These are phyloP conservation scores for Exophiala aquamarina DNA, from an alignment of 2,329 filamentous ascomycete genomes.

Conservation along the genomic window DNA sequence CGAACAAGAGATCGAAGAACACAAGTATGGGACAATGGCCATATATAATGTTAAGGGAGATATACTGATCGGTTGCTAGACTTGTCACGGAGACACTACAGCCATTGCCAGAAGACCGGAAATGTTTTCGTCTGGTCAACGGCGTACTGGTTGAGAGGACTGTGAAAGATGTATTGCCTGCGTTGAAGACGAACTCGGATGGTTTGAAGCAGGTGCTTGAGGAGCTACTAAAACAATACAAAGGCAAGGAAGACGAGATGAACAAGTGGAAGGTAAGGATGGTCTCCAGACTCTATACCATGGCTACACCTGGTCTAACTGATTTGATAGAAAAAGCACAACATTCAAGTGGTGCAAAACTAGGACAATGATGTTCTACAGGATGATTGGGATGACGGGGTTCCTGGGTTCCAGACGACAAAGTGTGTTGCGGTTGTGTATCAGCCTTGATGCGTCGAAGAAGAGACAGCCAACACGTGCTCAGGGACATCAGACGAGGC, in stretches of 20 bases:
- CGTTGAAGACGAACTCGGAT: constrained; percentile 89
- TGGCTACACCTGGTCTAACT: constrained; percentile 3
- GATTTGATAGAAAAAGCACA: constrained; percentile 47
- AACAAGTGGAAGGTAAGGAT: constrained; percentile 92
- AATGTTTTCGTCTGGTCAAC: constrained; percentile 99
- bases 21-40: constrained; percentile 69
- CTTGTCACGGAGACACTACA: constrained; percentile 90
- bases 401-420: too few relatives aligned
- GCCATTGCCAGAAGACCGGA: constrained; percentile 79
- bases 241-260: constrained; percentile 88
- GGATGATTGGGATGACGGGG: too few relatives aligned
- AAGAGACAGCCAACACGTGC: too few relatives aligned
- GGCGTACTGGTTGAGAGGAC: constrained; percentile 93
- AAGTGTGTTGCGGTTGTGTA: too few relatives aligned
- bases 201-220: constrained; percentile 92
- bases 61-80: constrained; percentile 38
- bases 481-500: too few relatives aligned
- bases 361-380: not conserved
- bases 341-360: constrained; percentile 50
- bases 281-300: constrained; percentile 1
- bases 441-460: too few relatives aligned
- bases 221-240: constrained; percentile 95
- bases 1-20: constrained; percentile 94
- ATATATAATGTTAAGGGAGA: not conserved
- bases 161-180: constrained; percentile 86